Conservation (phyloP, 2,329 filamentous ascomycete genomes). For the Colletotrichum sp. region DNA sequence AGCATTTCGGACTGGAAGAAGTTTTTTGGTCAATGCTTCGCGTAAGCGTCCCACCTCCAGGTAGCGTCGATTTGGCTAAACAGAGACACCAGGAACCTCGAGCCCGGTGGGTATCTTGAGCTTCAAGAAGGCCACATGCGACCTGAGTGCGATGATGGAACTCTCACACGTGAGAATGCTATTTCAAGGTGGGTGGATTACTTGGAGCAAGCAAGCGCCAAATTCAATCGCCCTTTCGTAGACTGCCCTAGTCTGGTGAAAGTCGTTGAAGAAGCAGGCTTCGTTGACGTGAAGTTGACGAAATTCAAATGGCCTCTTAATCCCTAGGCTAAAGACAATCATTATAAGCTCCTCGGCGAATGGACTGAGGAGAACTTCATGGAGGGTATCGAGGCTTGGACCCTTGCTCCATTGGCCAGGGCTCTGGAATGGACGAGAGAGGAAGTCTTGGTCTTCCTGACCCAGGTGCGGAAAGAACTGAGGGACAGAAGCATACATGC, state of each 20-base stretch:
- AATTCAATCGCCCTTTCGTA: conserved; percentile 35
- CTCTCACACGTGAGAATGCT: conserved; percentile 26
- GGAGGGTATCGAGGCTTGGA: conserved; percentile 30
- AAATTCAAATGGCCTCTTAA: conserved; percentile 55
- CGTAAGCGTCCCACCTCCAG: conserved; percentile 21
- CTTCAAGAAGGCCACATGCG: conserved; percentile 45
- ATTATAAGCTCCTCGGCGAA: conserved; percentile 52
- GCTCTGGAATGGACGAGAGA: conserved; percentile 6
- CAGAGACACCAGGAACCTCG: conserved; percentile 28
- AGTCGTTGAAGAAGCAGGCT: conserved; percentile 56
- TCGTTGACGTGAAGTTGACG: conserved; percentile 53
- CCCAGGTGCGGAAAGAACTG: background rate
- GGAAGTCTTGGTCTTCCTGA: background rate
- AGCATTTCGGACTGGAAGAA: conserved; percentile 54
- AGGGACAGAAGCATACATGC: background rate
- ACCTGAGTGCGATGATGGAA: conserved; percentile 45
- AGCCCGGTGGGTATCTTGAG: conserved; percentile 49
- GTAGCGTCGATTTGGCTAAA: conserved; percentile 27
- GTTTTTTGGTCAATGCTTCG: conserved; percentile 50
- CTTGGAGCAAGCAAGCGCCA: conserved; percentile 32
- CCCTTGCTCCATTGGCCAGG: conserved; percentile 32
- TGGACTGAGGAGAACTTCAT: conserved; percentile 21
- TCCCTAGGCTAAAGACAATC: conserved; percentile 54
- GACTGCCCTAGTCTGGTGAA: conserved; percentile 43
- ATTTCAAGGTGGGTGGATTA: conserved; percentile 34